Base-by-base conservation (phyloP, 176 grass and related monocot species). In the Juncus effusus region DNA sequence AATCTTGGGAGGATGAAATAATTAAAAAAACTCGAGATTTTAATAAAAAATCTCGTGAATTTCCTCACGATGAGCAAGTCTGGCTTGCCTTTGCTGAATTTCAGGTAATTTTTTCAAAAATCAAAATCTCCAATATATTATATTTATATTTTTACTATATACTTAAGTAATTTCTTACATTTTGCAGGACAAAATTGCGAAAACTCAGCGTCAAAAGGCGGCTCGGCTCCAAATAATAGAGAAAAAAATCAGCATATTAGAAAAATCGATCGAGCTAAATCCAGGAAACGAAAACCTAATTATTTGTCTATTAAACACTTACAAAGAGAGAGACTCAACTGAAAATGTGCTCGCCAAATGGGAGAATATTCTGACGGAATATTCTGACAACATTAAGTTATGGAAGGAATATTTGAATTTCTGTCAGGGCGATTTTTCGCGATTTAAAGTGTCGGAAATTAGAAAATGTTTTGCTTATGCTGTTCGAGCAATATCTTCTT, bases 1-100 rank as follows among this genome's bases (percentile, higher is more conserved):
- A 91, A 73, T 96, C 93, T 40, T 96, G 93, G 93, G 88, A 91
- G 77, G 93, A 96, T 80, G 93, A 96, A 84, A 53, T 96, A 73
- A 84, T 96, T 77, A 64, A 65, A 14, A 84, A 62, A 81, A 96
- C 93, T 66, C 81, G 58, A 65, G 93, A 96, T 62, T 91, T 96
- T 63, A 96, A 96, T 70, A 96, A 77, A 77, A 86, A 78, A 80
- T 84, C 93, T 76, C 79, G 93, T 38, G 93, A 96, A 67, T 67
- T 3, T 62, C 93, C 93, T 38, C 70, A 91, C 5, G 82, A 96
- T 82, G 93, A 86, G 74, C 91, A 96, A 74, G 54, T 86, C 53
- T 97, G 93, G 93, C 51, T 97, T 72, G 81, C 82, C 36, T 91
- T 97, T 61, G 85, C 88, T 64, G 77, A 89, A 52, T 97, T 97